Conservation (phyloP, 257 asterid species). For the Echium plantagineum region DNA sequence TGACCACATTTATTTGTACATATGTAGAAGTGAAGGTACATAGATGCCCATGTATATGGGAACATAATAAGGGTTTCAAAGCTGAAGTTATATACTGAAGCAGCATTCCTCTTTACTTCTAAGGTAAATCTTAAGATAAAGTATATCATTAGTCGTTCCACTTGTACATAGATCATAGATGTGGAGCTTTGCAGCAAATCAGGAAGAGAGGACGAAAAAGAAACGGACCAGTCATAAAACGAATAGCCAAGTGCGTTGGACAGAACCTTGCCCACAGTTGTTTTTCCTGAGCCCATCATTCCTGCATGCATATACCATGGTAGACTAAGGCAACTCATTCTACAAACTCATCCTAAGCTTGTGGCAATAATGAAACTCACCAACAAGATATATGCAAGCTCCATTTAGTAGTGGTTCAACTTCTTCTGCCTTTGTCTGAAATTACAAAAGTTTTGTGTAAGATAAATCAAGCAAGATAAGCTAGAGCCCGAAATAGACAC, state of each 20-base stretch:
- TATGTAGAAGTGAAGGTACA: not conserved
- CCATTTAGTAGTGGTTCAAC: constrained; percentile 58
- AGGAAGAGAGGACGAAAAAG: constrained; percentile 8
- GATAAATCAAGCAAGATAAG: constrained; percentile 7
- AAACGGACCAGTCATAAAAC: constrained; percentile 73
- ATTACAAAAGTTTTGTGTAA: constrained; percentile 6
- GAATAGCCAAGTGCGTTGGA: constrained; percentile 73
- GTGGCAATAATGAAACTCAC: constrained; percentile 32
- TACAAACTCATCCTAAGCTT: not conserved
- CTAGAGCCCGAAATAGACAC: not conserved
- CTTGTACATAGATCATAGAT: not conserved
- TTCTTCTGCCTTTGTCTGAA: constrained; percentile 66
- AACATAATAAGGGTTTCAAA: not conserved
- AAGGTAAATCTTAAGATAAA: not conserved
- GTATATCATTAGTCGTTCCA: no score
- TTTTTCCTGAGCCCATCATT: constrained; percentile 98
- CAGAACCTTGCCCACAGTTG: constrained; percentile 80
- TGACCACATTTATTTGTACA: not conserved
- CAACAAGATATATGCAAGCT: constrained; percentile 72
- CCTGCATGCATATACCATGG: constrained; percentile 28
- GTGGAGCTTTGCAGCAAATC: not conserved
- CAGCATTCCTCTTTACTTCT: not conserved
- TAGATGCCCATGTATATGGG: no score
- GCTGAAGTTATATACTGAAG: not conserved
- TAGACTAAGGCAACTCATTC: not conserved